A percentile compares a stretch with the other conserved stretches of the same genome.
Conservation (phyloP, 2,329 filamentous ascomycete genomes). For the Graphilbum sp. region DNA sequence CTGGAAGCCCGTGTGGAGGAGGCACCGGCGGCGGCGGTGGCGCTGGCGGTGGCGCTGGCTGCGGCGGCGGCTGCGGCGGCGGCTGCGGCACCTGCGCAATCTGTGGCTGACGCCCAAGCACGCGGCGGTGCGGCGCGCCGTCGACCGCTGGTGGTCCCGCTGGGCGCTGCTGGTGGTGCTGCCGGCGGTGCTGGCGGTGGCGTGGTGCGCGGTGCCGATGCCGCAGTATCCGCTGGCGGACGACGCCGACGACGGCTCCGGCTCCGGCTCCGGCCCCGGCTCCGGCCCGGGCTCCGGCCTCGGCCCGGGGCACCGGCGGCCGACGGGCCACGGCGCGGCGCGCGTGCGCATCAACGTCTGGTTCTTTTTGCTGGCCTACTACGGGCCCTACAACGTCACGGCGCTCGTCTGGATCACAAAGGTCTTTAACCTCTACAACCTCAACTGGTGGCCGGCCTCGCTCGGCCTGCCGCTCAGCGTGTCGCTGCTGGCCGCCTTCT, state of each 20-base stretch:
- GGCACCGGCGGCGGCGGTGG: neutral
- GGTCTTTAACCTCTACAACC: conserved; percentile 52
- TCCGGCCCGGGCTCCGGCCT: conserved; percentile 7
- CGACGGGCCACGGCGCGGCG: conserved; percentile 46
- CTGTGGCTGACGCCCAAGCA: conserved; percentile 46
- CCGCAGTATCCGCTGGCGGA: conserved; percentile 41
- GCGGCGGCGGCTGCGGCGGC: conserved; percentile 11
- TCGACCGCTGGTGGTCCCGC: conserved; percentile 47
- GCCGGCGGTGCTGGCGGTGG: conserved; percentile 42
- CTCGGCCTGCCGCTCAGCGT: conserved; percentile 50
- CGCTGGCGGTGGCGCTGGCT: conserved; percentile 17
- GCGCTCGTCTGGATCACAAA: conserved; percentile 57
- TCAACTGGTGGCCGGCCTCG: conserved; percentile 54
- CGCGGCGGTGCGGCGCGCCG: conserved; percentile 37
- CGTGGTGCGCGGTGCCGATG: conserved; percentile 50
- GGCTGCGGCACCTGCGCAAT: conserved; percentile 24
- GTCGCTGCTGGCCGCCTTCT: conserved; percentile 42
- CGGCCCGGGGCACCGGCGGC: conserved; percentile 19
- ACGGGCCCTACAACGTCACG: conserved; percentile 51
- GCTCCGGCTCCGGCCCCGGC: no score
- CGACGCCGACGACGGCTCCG: conserved; percentile 18
- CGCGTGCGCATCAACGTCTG: conserved; percentile 52
- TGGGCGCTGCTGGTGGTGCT: conserved; percentile 44
- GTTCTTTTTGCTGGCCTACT: conserved; percentile 57
- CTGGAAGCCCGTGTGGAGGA: conserved; percentile 3